Percentiles rank a stretch among this genome's conserved stretches.
Conservation (phyloP, 2,329 filamentous ascomycete genomes). For the Trichoderma afroharzianum region DNA sequence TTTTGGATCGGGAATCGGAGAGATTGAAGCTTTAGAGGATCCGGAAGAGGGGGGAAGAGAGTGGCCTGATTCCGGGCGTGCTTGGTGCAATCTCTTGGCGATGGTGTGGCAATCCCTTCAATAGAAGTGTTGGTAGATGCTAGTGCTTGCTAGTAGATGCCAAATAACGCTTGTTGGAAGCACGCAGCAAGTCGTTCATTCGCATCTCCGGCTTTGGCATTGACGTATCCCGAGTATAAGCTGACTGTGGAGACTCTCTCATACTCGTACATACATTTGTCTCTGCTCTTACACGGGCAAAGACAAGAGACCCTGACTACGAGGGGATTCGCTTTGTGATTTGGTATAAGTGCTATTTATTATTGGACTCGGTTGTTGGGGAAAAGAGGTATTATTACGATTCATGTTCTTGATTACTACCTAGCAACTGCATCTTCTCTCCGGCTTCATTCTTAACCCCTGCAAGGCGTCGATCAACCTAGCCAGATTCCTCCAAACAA, state of each 20-base stretch:
- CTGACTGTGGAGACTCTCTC: not conserved
- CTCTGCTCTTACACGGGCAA: not conserved
- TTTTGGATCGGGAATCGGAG: not conserved
- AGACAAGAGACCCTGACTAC: not conserved
- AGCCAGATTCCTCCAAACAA: not conserved
- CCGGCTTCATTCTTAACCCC: not conserved
- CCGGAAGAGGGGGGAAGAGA: not conserved
- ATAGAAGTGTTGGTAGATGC: not conserved
- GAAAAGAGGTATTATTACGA: not conserved
- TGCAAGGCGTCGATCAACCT: not conserved
- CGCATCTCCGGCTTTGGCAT: not conserved
- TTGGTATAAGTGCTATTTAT: not conserved
- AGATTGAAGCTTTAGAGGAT: not conserved
- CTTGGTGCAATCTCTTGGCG: not conserved
- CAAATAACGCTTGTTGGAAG: not conserved
- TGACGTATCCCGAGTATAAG: not conserved
- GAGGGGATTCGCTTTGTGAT: not conserved
- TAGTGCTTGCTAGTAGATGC: not conserved
- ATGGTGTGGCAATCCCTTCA: not conserved
- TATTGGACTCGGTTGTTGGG: not conserved
- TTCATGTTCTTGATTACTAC: not conserved
- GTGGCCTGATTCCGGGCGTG: not conserved
- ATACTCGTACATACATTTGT: not conserved
- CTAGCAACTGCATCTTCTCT: not conserved
- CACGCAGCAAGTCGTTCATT: too few relatives aligned